Conservation (phyloP, 2,329 filamentous ascomycete species). For the Neopestalotiopsis clavispora region DNA sequence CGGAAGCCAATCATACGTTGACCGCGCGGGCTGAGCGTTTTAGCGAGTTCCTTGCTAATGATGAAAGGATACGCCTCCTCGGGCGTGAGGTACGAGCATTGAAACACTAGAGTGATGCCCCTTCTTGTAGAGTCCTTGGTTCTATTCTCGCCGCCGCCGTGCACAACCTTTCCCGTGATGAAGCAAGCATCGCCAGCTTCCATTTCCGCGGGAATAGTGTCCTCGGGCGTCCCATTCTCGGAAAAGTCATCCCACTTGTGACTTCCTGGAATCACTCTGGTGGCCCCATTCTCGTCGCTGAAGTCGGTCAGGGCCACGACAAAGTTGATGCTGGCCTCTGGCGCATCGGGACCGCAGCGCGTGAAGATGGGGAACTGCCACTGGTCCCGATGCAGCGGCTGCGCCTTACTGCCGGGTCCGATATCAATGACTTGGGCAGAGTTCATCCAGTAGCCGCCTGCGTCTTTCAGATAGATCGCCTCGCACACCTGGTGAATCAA, state of each 20-base stretch:
- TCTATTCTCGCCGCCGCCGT: conserved; percentile 36
- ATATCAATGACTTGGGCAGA: conserved; percentile 21
- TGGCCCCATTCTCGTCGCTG: conserved; percentile 34
- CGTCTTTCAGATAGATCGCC: conserved; percentile 29
- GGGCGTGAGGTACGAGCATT: conserved; percentile 33
- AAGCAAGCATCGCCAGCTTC: conserved; percentile 34
- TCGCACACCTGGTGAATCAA: conserved; percentile 33
- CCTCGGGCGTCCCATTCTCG: conserved; percentile 25
- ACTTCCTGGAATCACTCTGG: conserved; percentile 35
- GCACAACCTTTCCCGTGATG: conserved; percentile 38
- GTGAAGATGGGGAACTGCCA: conserved; percentile 33
- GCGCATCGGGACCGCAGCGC: conserved; percentile 28
- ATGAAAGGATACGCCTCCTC: conserved; percentile 34
- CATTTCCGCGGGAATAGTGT: conserved; percentile 32
- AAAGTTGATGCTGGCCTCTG: conserved; percentile 33
- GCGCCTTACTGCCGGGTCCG: conserved; percentile 24
- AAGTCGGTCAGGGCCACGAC: conserved; percentile 34
- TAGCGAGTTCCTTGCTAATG: conserved; percentile 25
- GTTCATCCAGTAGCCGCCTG: conserved; percentile 32
- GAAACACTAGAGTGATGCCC: conserved; percentile 31
- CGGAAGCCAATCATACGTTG: conserved; percentile 34
- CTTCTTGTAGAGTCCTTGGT: conserved; percentile 27
- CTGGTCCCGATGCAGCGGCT: conserved; percentile 35
- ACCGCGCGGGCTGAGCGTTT: conserved; percentile 25
- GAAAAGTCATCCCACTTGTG: conserved; percentile 32